Evolutionary conservation across 169 alveolate species (phyloP), one percentile per base, ranked within the genome.

Genomic region (Plasmodium sp.): DNA sequence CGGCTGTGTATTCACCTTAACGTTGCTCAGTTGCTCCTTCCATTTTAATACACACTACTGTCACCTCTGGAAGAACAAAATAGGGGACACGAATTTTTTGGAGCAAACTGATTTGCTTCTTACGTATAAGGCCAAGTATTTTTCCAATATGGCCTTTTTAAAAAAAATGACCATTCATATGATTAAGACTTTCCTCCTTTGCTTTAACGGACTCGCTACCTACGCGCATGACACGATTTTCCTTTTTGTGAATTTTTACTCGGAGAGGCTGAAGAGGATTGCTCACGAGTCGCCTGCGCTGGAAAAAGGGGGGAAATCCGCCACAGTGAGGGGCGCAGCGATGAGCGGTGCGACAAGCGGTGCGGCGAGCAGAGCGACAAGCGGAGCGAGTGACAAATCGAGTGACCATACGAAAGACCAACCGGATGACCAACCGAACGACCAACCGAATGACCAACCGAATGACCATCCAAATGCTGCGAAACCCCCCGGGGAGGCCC

Each of bases 211-310:
- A 10, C n/a, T 88, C 3, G 88, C 82, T 16, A 88, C 94, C 10
- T 88, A 88, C 48, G 94, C 94, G 3, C 94, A 88, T 51, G 94
- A 88, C 18, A 31, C 58, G 41, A 88, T 88, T 36, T 88, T 88
- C 81, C 62, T 88, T 80, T 88, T 88, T 88, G 94, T 88, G 7
- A 67, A 88, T 79, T 88, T 88, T 10, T 88, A 88, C 71, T 88
- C 94, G 31, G 54, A 88, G 45, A 88, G 81, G 71, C 71, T 88
- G 33, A 88, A 88, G 71, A 58, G 33, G 33, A 79, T 88, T 9
- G 33, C 81, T 22, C 81, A 88, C 31, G 94, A 88, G 27, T 36
- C 83, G 1, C 36, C 27, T 0, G 14, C 43, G 5, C 7, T 77
- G 43, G 94, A 48, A 14, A 72, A 43, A 10, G 2, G 6, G 27